Base-by-base conservation (phyloP, 495 filamentous ascomycete genomes). In the Annulohypoxylon stygium region DNA sequence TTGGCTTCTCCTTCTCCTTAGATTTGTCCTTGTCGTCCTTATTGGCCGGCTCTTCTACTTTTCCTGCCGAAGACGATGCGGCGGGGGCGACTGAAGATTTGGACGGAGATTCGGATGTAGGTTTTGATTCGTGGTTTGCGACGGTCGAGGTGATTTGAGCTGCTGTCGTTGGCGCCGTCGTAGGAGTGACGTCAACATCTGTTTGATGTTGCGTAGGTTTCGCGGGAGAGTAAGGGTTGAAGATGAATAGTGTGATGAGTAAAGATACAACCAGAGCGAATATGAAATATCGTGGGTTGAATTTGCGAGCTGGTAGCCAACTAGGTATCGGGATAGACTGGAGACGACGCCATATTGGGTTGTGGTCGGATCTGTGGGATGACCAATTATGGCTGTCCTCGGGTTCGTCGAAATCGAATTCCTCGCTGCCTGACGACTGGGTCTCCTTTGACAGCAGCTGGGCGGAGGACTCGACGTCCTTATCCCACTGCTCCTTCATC, bases 401-500 rank as follows among this genome's bases (percentile, higher is more conserved):
- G 10, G 73, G 63, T 26, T 70, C 71, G 57, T 72, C 66, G 41
- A 53, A 74, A 23, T 76, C 69, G 63, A 76, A 75, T 65, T 78
- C 69, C 34, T 76, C 76, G 54, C 73, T 72, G 18, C 64, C 61
- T n/a, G 74, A 36, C 4, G 61, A 53, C 33, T 47, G 48, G 26
- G 23, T 61, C 39, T 75, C 62, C 65, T 78, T 75, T 48, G 65
- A 61, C 14, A 73, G 60, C 41, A 75, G 43, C 36, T 70, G 71
- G 16, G 75, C 75, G 10, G 69, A 36, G 18, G 74, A 76, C 61
- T 78, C 76, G 69, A 78, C 55, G 50, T 77, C 76, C 39, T 67
- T 61, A 30, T 72, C 69, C 30, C 67, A 25, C 43, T 70, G 76
- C 59, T 75, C 75, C 57, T 75, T 77, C 57, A 62, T 59, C 47